These are phyloP conservation scores for Dendrocalamus latiflorus DNA, from an alignment of 202 grass and related monocot genomes.

Conservation along the genomic window DNA sequence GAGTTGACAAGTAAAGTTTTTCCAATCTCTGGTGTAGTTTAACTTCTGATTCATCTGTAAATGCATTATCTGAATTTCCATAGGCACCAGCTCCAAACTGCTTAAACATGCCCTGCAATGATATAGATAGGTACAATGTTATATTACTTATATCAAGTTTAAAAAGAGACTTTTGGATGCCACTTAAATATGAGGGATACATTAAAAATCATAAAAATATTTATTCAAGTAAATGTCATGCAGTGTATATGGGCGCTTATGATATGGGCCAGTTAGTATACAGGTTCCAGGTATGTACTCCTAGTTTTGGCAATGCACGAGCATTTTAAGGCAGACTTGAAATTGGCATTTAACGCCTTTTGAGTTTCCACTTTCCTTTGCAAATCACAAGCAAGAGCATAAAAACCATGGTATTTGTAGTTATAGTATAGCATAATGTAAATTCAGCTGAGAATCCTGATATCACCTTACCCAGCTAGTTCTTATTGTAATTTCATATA, in stretches of 20 bases:
- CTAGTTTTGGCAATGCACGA: neutral
- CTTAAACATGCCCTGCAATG: slow-evolving; percentile 72
- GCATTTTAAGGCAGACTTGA: neutral
- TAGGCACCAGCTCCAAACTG: slow-evolving; percentile 74
- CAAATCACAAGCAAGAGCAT: neutral
- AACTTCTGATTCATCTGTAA: slow-evolving; percentile 80
- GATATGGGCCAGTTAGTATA: neutral
- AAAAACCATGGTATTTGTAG: neutral
- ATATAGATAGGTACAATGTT: neutral
- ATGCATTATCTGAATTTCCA: slow-evolving; percentile 62
- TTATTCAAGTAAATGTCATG: neutral
- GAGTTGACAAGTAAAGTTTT: slow-evolving; percentile 91
- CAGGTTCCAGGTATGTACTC: neutral
- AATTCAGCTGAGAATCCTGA: neutral
- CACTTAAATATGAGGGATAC: neutral
- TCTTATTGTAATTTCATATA: neutral
- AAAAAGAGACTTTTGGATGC: neutral
- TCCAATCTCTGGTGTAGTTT: slow-evolving; percentile 81
- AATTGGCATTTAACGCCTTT: neutral
- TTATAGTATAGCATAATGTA: neutral
- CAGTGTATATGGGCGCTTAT: neutral
- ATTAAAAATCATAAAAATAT: neutral
- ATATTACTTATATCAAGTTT: neutral
- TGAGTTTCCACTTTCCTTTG: neutral
- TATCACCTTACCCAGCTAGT: neutral